phyloP scores from a whole-genome alignment of 2,329 filamentous ascomycete genomes.

The Curvularia verruculosa region DNA sequence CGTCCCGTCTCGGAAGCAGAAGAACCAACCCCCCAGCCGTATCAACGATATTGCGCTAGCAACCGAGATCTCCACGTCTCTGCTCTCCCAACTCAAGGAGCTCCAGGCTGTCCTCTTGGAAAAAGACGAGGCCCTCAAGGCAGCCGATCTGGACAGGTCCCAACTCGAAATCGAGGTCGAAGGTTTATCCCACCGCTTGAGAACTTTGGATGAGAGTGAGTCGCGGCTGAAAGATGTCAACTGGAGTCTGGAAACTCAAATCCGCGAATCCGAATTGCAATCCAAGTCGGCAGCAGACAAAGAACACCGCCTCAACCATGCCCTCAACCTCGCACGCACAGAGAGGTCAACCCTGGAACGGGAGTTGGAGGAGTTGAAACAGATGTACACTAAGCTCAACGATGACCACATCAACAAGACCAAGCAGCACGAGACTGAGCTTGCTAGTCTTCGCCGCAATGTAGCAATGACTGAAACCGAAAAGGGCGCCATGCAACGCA shows the following conservation, averaged over 20 bases:
- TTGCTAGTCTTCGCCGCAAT: slow-evolving; percentile 81
- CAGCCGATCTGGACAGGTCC: slow-evolving; percentile 74
- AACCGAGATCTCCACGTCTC: slow-evolving; percentile 94
- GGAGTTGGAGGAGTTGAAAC: slow-evolving; percentile 88
- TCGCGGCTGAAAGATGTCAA: slow-evolving; percentile 98
- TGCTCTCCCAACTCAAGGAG: slow-evolving; percentile 92
- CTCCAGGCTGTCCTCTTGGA: slow-evolving; percentile 84
- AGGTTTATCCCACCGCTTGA: slow-evolving; percentile 77
- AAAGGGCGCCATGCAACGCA: slow-evolving; percentile 76
- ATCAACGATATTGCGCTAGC: slow-evolving; percentile 97
- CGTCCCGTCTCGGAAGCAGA: slow-evolving; percentile 83
- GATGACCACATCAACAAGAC: slow-evolving; percentile 79
- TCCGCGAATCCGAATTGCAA: slow-evolving; percentile 78
- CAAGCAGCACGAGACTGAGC: slow-evolving; percentile 87
- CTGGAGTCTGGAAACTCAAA: slow-evolving; percentile 92
- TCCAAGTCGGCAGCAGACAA: slow-evolving; percentile 79
- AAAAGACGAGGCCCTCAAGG: slow-evolving; percentile 83
- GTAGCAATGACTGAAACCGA: slow-evolving; percentile 80
- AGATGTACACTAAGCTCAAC: slow-evolving; percentile 74
- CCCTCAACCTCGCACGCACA: slow-evolving; percentile 69
- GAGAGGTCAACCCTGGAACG: slow-evolving; percentile 82
- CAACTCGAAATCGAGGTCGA: slow-evolving; percentile 83
- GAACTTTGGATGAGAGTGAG: slow-evolving; percentile 88
- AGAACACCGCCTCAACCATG: slow-evolving; percentile 80
- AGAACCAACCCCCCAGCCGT: slow-evolving; percentile 86